These are phyloP conservation scores for Avena atlantica DNA, from an alignment of 176 grass and related monocot species.

Conservation along the genomic window DNA sequence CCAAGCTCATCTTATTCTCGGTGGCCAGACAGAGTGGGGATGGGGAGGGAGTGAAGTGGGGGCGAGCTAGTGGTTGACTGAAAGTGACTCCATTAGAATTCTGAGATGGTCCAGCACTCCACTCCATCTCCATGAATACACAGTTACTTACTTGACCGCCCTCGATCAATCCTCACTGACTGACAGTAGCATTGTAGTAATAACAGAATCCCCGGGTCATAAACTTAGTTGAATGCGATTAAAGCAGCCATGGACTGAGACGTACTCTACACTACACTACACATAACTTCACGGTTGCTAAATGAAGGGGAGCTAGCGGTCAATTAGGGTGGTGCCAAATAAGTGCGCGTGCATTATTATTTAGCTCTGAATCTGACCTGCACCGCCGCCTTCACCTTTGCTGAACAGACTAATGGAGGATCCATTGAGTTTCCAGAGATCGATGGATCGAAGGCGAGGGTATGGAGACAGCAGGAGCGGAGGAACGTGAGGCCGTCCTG, in stretches of 20 bases:
- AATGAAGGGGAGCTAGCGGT: background rate
- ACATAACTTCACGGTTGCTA: background rate
- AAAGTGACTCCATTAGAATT: constrained; percentile 16
- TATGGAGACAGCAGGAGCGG: too few relatives aligned
- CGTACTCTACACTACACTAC: too few relatives aligned
- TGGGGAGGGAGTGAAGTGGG: background rate
- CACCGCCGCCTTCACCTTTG: background rate
- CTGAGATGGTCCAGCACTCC: background rate
- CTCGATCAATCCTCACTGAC: background rate
- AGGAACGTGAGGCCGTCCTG: background rate
- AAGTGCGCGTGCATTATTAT: background rate
- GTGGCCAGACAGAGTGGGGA: background rate
- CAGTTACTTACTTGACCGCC: background rate
- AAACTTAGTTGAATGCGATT: constrained; percentile 22
- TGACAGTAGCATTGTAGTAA: too few relatives aligned
- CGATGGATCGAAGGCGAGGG: background rate
- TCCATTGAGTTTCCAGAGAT: background rate
- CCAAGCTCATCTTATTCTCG: background rate
- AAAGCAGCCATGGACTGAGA: background rate
- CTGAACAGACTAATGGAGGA: background rate
- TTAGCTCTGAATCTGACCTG: background rate
- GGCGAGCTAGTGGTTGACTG: background rate
- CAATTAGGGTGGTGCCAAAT: background rate
- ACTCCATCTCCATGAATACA: background rate
- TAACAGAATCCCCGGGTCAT: background rate